These are phyloP conservation scores for Podospora pseudocomata DNA, from an alignment of 495 filamentous ascomycete genomes.

Conservation along the genomic window DNA sequence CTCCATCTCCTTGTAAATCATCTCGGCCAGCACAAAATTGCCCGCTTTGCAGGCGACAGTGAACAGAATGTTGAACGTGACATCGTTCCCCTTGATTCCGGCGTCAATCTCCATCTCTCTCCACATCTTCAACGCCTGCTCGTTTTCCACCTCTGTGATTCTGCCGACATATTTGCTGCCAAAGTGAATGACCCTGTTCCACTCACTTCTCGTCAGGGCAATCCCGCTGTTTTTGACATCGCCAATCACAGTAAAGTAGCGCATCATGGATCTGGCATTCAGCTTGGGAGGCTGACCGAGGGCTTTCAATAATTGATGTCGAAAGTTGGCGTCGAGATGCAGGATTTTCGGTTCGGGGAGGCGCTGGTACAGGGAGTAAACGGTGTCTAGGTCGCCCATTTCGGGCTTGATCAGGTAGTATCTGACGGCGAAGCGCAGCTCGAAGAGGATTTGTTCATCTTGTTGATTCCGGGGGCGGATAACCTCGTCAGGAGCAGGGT, in stretches of 20 bases:
- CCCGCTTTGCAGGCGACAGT: conserved; percentile 80
- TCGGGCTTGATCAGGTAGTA: conserved; percentile 31
- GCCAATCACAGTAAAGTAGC: conserved; percentile 77
- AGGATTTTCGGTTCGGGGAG: conserved; percentile 60
- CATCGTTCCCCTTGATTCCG: conserved; percentile 57
- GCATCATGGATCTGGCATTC: conserved; percentile 60
- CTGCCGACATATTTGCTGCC: conserved; percentile 64
- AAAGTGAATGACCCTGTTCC: conserved; percentile 80
- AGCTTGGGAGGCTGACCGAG: conserved; percentile 62
- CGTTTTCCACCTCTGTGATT: conserved; percentile 60
- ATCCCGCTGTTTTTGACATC: conserved; percentile 70
- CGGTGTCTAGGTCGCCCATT: conserved; percentile 33
- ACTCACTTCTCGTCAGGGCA: conserved; percentile 61
- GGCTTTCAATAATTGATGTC: conserved; percentile 63
- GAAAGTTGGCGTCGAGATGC: conserved; percentile 54
- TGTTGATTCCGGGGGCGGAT: conserved; percentile 24
- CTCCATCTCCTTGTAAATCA: conserved; percentile 77
- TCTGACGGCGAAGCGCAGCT: conserved; percentile 34
- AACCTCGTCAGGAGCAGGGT: conserved; percentile 40
- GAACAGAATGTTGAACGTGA: conserved; percentile 90
- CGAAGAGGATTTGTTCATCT: conserved; percentile 24
- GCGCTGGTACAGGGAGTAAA: conserved; percentile 43
- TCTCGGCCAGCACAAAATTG: conserved; percentile 77
- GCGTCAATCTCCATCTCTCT: conserved; percentile 78
- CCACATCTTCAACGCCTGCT: conserved; percentile 77